phyloP scores from a whole-genome alignment of 2,329 filamentous ascomycete genomes.

The Decorospora gaudefroyi region DNA sequence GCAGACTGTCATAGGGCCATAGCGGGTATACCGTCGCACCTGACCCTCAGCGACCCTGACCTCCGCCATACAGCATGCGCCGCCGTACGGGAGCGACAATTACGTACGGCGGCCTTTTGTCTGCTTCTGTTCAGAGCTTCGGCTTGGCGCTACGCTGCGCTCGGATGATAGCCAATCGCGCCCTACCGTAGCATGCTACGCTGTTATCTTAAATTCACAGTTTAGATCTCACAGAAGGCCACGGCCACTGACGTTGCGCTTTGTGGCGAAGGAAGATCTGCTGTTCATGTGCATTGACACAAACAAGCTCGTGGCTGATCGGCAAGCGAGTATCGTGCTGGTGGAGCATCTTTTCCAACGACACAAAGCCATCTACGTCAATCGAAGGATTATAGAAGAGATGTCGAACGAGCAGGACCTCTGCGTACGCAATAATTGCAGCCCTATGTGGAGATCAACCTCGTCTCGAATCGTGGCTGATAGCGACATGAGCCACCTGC shows the following conservation, averaged over 20 bases:
- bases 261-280: constrained; percentile 22
- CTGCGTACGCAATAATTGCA: constrained; percentile 1
- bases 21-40: constrained; percentile 30
- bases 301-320: constrained; percentile 27
- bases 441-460: constrained; percentile 1
- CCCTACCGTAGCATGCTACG: too few relatives aligned
- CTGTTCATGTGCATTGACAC: constrained; percentile 16
- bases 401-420: constrained; percentile 6
- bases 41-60: constrained; percentile 38
- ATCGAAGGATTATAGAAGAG: constrained; percentile 24
- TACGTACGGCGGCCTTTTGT: constrained; percentile 32
- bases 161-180: too few relatives aligned
- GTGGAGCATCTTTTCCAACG: constrained; percentile 4
- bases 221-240: constrained; percentile 1
- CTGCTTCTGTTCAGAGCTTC: constrained; percentile 11
- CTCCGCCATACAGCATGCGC: constrained; percentile 32
- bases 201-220: constrained; percentile 2
- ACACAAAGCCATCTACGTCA: constrained; percentile 30
- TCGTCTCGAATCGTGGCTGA: constrained; percentile 9
- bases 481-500: constrained; percentile 3
- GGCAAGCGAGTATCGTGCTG: constrained; percentile 9
- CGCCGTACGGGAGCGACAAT: constrained; percentile 19
- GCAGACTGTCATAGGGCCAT: constrained; percentile 29
- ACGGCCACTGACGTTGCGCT: constrained; percentile 22
- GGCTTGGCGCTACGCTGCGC: constrained; percentile 10